Evolutionary conservation across 2,329 filamentous ascomycete species (phyloP), one percentile per base, ranked within the genome.

Genomic region (Xylaria sp.): DNA sequence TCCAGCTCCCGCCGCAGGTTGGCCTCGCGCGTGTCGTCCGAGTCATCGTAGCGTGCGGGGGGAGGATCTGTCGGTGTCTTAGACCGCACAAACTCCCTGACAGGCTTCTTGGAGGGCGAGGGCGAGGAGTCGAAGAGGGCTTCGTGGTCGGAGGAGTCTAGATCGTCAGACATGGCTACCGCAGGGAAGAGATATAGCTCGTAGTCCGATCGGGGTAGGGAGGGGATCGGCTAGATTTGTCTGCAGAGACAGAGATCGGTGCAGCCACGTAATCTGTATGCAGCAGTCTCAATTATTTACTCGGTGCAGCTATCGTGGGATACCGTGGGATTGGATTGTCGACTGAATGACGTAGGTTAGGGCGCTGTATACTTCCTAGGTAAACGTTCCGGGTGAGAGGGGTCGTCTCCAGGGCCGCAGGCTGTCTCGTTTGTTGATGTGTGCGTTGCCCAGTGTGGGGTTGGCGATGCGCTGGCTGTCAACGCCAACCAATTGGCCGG

Each of bases 1-100:
- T 92, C 87, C 22, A 97, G 77, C 73, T 99, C 94, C 50, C 83
- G 86, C 16, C 84, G 87, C 63, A 99, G 77, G 13, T 85, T 82
- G 2, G 85, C 85, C 58, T 96, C 91, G 42, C 90, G 87, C 18
- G 82, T 80, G 66, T 89, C 85, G 63, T 88, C 81, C 2, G 78
- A 75, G 58, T 75, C 73, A 34, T 72, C 66, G 43, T 72, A 75
- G 48, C 75, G 73, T 59, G 69, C 50, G 43, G 48, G 67, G 39
- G 51, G 56, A 50, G 81, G 78, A 60, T 73, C 82, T 65, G 72
- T 71, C 61, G 72, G 78, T 18, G 76, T 84, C 62, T 72, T 78
- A 17, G 80, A 77, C 0, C 76, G 75, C 61, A 73, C 76, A 39
- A 76, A 68, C n/a, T 66, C 69, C 44, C 70, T 67, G 17, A 66